phyloP scores from a whole-genome alignment of 2,329 filamentous ascomycete genomes.

The Penicillium olsonii region DNA sequence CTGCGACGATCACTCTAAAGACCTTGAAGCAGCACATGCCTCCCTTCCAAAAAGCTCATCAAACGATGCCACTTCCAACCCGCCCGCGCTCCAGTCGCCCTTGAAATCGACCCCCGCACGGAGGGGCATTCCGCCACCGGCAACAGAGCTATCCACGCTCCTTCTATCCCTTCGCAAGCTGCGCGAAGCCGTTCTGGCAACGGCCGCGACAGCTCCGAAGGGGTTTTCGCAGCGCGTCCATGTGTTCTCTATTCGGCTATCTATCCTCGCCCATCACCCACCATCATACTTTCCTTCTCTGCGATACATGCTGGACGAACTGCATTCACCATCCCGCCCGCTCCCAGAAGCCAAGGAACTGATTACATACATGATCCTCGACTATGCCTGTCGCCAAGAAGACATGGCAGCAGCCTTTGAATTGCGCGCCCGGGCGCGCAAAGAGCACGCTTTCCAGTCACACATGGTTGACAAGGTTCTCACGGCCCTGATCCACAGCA shows the following conservation, averaged over 20 bases:
- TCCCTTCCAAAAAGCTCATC: conserved; percentile 54
- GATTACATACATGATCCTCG: conserved; percentile 77
- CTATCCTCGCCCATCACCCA: conserved; percentile 76
- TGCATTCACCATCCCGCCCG: conserved; percentile 66
- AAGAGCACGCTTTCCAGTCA: conserved; percentile 62
- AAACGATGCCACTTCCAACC: conserved; percentile 42
- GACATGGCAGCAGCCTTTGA: conserved; percentile 73
- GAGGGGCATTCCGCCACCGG: conserved; percentile 43
- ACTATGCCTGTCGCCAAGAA: conserved; percentile 80
- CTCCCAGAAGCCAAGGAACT: conserved; percentile 80
- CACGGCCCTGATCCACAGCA: conserved; percentile 71
- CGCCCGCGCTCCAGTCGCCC: conserved; percentile 33
- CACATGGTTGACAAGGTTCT: conserved; percentile 70
- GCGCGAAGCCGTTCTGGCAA: conserved; percentile 78
- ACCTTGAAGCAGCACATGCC: conserved; percentile 74
- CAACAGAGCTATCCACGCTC: conserved; percentile 70
- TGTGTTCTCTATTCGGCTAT: conserved; percentile 84
- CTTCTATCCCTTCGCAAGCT: conserved; percentile 87
- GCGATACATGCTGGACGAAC: conserved; percentile 70
- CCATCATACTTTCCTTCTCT: conserved; percentile 91
- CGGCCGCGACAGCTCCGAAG: conserved; percentile 70
- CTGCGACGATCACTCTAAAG: conserved; percentile 73
- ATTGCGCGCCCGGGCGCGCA: conserved; percentile 54
- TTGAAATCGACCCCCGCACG: conserved; percentile 22
- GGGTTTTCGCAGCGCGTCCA: conserved; percentile 86